Evolutionary conservation across 1,139 yeast genomes (phyloP).

Genomic region (Taphrina communis): DNA sequence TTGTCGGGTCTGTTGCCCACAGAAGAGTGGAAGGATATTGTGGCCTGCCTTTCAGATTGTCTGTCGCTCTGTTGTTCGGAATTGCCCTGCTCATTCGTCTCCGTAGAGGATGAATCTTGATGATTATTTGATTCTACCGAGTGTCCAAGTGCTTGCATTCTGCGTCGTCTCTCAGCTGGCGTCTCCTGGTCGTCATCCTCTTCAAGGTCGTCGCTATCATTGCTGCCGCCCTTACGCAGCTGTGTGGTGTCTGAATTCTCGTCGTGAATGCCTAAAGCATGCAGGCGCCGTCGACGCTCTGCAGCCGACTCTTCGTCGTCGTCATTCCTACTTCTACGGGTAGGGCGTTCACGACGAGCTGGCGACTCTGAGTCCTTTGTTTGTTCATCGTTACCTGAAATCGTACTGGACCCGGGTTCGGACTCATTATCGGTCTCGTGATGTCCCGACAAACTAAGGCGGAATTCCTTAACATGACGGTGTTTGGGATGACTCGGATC

Average conservation of each 20-base stretch:
- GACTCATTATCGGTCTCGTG: slow-evolving; percentile 13
- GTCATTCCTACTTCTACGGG: neutral
- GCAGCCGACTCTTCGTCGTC: slow-evolving; percentile 65
- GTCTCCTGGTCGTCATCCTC: slow-evolving; percentile 47
- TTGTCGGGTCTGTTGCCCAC: slow-evolving; percentile 1
- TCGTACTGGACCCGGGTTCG: slow-evolving; percentile 8
- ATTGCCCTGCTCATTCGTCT: neutral
- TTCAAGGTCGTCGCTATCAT: neutral
- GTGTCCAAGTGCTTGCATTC: slow-evolving; percentile 44
- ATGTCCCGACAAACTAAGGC: neutral
- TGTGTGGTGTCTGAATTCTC: slow-evolving; percentile 50
- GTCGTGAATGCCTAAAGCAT: slow-evolving; percentile 66
- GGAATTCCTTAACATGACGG: slow-evolving; percentile 7
- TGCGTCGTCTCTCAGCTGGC: slow-evolving; percentile 45
- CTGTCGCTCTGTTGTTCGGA: slow-evolving; percentile 1
- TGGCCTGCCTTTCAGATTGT: slow-evolving; percentile 2
- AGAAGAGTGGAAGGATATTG: slow-evolving; percentile 28
- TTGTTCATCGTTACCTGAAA: neutral
- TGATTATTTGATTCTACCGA: slow-evolving; percentile 13
- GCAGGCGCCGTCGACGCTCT: slow-evolving; percentile 76
- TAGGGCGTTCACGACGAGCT: neutral
- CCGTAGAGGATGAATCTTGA: neutral
- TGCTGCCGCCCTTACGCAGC: slow-evolving; percentile 50
- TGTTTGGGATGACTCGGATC: slow-evolving; percentile 33
- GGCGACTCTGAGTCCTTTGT: neutral